Base-by-base conservation (phyloP, 1,284 basidiomycete genomes). In the Cryptococcus sp. region DNA sequence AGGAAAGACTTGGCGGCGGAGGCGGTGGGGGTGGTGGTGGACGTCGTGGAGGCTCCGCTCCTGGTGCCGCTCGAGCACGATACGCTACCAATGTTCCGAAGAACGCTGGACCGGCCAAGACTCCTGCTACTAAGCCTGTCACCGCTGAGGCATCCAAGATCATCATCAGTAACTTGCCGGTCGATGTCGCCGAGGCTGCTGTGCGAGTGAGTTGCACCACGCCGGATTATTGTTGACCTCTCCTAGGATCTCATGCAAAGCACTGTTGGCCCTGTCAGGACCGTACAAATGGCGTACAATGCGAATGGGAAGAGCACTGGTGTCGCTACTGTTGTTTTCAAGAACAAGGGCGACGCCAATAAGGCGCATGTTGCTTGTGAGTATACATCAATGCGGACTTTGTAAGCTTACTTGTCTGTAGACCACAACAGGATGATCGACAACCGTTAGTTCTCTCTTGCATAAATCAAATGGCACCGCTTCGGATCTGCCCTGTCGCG, bases 381-480 rank as follows among this genome's bases (percentile, higher is more conserved):
- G 77, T 72, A 1, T 11, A 6, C 19, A 8, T 11, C 23, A 19
- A 45, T 3, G 38, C 40, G 23, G n/a, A 10, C 30, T 5, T 13
- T 35, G 30, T 35, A 35, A 35, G 27, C 38, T 64, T 70, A 38
- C 57, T 38, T 10, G 27, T 45, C 11, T 35, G 13, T 38, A 79
- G 78, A 98, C 85, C 93, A 99, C 85, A 93, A 93, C 82, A 89
- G 95, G 78, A 88, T 99, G 82, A 95, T 99, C 85, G 95, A 99
- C 88, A 92, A 93, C 83, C 96, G 94, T 98, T 90, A 93, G 94
- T 96, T 88, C 60, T 57, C 53, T 52, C 54, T 35, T 43, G 27
- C 45, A 51, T 35, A 35, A 35, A 35, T 8, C 30, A 35, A 35
- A 35, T 35, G 30, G 30, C 30, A 35, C 8, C 30, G 30, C 10